Percentiles rank a stretch among this genome's conserved stretches.
phyloP scores from a whole-genome alignment of 495 filamentous ascomycete species.

The Trichoderma reesei region DNA sequence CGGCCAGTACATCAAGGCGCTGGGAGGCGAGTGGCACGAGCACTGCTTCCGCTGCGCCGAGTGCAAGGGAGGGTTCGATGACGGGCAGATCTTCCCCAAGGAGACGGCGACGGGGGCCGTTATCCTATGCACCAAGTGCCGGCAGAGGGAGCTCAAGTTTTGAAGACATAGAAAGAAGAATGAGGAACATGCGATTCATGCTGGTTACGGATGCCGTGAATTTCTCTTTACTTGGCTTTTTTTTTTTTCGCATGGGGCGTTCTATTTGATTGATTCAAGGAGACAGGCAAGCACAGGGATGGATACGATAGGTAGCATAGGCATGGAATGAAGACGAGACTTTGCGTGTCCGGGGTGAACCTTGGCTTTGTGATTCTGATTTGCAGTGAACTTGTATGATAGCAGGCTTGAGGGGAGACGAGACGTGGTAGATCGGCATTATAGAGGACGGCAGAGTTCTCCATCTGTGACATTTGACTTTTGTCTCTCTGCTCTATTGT shows the following conservation, averaged over 20 bases:
- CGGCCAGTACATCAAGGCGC: conserved; percentile 74
- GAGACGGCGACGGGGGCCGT: conserved; percentile 28
- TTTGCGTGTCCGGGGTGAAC: no score
- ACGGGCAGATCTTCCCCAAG: conserved; percentile 46
- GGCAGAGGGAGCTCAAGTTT: conserved; percentile 41
- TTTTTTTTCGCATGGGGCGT: no score
- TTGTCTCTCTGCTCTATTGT: not conserved
- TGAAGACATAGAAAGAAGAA: no score
- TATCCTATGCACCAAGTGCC: conserved; percentile 41
- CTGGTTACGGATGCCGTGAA: conserved; percentile 3
- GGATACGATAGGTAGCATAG: no score
- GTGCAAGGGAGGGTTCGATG: conserved; percentile 42
- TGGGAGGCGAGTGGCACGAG: conserved; percentile 91
- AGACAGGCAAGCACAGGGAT: no score
- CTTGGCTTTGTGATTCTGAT: no score
- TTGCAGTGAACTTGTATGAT: no score
- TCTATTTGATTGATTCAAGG: no score
- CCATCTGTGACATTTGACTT: not conserved
- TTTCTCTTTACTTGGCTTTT: no score
- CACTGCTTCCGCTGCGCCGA: conserved; percentile 73
- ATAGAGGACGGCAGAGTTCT: not conserved
- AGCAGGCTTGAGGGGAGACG: not conserved
- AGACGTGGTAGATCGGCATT: not conserved
- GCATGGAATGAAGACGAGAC: no score
- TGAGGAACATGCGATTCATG: conserved; percentile 6